phyloP scores from a whole-genome alignment of 2,329 filamentous ascomycete genomes.

The Fusarium neocosmosporiellum region DNA sequence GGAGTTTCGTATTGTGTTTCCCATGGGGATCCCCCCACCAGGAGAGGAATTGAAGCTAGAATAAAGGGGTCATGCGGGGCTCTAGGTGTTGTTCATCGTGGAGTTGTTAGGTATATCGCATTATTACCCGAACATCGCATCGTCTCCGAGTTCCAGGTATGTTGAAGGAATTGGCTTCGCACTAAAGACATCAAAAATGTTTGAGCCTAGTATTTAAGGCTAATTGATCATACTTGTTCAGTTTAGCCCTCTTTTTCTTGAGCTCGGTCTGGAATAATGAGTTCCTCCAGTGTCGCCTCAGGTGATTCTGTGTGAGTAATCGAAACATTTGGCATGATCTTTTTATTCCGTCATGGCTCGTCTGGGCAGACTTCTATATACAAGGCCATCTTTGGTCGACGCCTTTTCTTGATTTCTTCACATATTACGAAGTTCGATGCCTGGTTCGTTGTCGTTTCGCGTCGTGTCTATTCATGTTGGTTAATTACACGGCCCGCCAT shows the following conservation, averaged over 20 bases:
- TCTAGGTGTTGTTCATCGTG: neutral
- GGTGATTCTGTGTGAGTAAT: neutral
- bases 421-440: neutral
- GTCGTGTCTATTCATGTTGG: neutral
- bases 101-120: no score
- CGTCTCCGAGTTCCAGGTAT: neutral
- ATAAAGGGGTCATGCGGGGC: neutral
- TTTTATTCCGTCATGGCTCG: neutral
- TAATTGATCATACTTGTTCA: neutral
- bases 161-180: neutral
- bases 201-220: neutral
- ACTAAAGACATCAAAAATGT: neutral
- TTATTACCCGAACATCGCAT: neutral
- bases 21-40: neutral
- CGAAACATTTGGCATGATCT: neutral
- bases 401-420: neutral
- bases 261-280: neutral
- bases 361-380: neutral
- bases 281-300: neutral
- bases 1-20: neutral
- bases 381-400: neutral
- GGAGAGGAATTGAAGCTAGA: neutral
- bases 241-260: neutral
- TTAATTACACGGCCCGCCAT: neutral
- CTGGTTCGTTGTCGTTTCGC: neutral